Evolutionary conservation across 345 rosid genomes (phyloP).

Genomic region (Corymbia maculata): DNA sequence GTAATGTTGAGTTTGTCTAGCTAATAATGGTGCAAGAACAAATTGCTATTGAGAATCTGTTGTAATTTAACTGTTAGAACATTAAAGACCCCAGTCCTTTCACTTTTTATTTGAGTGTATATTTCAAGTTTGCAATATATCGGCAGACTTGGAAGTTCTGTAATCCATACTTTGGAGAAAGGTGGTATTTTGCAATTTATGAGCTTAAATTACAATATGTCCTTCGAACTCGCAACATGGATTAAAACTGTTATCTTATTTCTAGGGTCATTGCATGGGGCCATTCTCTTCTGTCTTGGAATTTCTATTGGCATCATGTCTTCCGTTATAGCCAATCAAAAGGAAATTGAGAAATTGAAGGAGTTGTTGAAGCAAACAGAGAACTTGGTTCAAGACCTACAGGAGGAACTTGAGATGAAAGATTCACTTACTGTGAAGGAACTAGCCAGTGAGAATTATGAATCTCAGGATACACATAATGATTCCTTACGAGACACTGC

Average conservation of each 20-base stretch:
- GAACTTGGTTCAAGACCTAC: conserved; percentile 66
- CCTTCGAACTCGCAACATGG: not conserved
- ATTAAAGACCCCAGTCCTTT: not conserved
- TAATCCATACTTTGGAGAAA: not conserved
- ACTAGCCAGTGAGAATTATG: conserved; percentile 35
- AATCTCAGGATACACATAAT: conserved; percentile 17
- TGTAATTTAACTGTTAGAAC: not conserved
- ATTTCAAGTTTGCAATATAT: not conserved
- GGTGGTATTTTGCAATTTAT: not conserved
- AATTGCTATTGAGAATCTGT: not conserved
- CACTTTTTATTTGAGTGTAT: not conserved
- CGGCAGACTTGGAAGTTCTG: not conserved
- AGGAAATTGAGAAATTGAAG: conserved; percentile 36
- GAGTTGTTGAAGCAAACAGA: conserved; percentile 47
- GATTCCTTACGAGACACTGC: conserved; percentile 10
- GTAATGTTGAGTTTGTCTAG: not conserved
- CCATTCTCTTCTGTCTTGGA: conserved; percentile 51
- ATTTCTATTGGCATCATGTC: conserved; percentile 59
- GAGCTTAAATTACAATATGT: not conserved
- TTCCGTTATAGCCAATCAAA: conserved; percentile 33
- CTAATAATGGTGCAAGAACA: not conserved
- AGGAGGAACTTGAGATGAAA: conserved; percentile 69
- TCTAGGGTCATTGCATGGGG: conserved; percentile 33
- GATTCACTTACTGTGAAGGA: conserved; percentile 53
- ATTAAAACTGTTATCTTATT: not conserved